phyloP scores from a whole-genome alignment of 2,329 filamentous ascomycete species.

The Fusarium torreyae region DNA sequence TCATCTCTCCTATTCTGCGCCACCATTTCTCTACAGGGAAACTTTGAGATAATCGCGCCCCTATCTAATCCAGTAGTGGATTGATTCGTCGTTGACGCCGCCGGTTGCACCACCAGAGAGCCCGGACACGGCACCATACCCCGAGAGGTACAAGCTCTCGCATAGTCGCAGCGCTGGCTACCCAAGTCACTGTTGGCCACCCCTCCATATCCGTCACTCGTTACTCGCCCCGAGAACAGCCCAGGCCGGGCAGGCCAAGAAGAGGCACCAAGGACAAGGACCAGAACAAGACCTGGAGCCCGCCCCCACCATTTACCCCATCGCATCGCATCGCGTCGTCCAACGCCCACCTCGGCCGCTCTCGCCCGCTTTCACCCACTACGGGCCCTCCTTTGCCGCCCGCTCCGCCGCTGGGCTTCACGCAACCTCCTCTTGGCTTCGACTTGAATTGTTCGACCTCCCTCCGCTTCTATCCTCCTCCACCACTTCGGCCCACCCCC shows the following conservation, averaged over 20 bases:
- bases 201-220: constrained; percentile 32
- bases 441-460: constrained; percentile 29
- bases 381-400: constrained; percentile 49
- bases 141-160: constrained; percentile 37
- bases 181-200: constrained; percentile 34
- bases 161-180: constrained; percentile 9
- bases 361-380: constrained; percentile 47
- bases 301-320: constrained; percentile 38
- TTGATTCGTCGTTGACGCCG: constrained; percentile 25
- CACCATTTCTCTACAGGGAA: constrained; percentile 18
- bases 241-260: constrained; percentile 12
- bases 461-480: constrained; percentile 32
- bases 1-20: constrained; percentile 1
- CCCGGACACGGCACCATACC: constrained; percentile 26
- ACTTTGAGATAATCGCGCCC: constrained; percentile 4
- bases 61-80: constrained; percentile 21
- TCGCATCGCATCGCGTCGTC: constrained; percentile 32
- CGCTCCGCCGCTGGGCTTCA: constrained; percentile 49
- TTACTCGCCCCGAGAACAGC: constrained; percentile 21
- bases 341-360: constrained; percentile 47
- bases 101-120: constrained; percentile 36
- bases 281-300: constrained; percentile 8
- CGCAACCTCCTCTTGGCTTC: constrained; percentile 39
- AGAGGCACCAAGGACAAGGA: constrained; percentile 5
- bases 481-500: constrained; percentile 39